phyloP scores from a whole-genome alignment of 164 flowering plant species.

The Stephania yunnanensis region DNA sequence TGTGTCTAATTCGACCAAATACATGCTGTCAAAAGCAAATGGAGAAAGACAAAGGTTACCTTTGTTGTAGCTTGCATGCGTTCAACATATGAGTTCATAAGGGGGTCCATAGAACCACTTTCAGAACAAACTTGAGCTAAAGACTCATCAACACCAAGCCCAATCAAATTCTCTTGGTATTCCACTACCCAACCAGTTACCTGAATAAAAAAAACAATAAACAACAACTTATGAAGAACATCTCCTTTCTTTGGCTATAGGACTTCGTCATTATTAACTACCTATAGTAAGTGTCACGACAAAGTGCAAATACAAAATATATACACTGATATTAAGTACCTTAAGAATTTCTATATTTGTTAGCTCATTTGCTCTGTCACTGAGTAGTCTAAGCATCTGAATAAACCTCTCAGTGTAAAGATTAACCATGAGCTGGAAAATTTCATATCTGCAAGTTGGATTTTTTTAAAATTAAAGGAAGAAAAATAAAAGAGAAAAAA shows the following conservation, averaged over 20 bases:
- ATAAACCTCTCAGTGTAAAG: slow-evolving; percentile 95
- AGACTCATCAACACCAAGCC: slow-evolving; percentile 95
- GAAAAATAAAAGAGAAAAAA: neutral
- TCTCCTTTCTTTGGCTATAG: neutral
- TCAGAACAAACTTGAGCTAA: slow-evolving; percentile 99
- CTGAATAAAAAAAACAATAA: slow-evolving; percentile 28
- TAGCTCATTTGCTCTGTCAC: slow-evolving; percentile 83
- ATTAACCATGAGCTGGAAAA: slow-evolving; percentile 98
- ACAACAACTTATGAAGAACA: neutral
- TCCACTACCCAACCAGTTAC: slow-evolving; percentile 99
- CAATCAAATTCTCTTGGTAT: slow-evolving; percentile 91
- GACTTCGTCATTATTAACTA: neutral
- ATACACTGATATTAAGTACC: slow-evolving; percentile 33
- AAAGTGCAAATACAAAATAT: too few species aligned
- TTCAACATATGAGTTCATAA: slow-evolving; percentile 97
- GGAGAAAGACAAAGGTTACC: slow-evolving; percentile 32
- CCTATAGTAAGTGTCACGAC: too few species aligned
- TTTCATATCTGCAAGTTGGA: slow-evolving; percentile 67
- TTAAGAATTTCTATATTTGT: slow-evolving; percentile 90
- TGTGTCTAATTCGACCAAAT: neutral
- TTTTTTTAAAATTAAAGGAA: neutral
- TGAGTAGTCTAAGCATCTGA: slow-evolving; percentile 92
- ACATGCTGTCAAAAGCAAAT: slow-evolving; percentile 1
- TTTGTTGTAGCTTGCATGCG: slow-evolving; percentile 96
- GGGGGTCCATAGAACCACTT: slow-evolving; percentile 99